Evolutionary conservation across 2,329 filamentous ascomycete genomes (phyloP).

Genomic region (Chaetomium olivaceum): DNA sequence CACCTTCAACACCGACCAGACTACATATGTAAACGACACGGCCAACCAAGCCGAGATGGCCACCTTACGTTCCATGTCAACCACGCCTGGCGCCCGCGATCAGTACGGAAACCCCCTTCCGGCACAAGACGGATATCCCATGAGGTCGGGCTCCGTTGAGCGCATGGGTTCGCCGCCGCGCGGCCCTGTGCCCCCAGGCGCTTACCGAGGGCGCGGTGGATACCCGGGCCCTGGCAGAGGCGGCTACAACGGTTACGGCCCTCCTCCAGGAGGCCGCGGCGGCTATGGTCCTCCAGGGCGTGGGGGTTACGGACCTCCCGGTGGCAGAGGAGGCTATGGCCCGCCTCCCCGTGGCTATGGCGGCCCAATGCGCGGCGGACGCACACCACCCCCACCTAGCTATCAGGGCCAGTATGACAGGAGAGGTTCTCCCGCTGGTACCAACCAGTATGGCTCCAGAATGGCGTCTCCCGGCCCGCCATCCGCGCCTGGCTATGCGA

Average conservation of each 20-base stretch:
- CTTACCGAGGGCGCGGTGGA: conserved; percentile 55
- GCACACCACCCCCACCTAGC: conserved; percentile 48
- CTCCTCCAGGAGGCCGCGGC: conserved; percentile 40
- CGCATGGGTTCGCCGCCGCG: conserved; percentile 57
- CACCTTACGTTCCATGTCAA: conserved; percentile 43
- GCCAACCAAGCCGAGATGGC: conserved; percentile 37
- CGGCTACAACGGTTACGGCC: conserved; percentile 44
- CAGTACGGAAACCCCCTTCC: conserved; percentile 64
- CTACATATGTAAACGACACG: conserved; percentile 40
- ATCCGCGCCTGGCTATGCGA: conserved; percentile 42
- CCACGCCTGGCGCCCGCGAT: conserved; percentile 45
- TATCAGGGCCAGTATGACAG: conserved; percentile 46
- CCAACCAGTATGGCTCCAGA: conserved; percentile 37
- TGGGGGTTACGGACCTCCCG: conserved; percentile 44
- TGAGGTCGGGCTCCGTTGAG: conserved; percentile 50
- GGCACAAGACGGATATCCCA: conserved; percentile 48
- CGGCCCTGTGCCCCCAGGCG: conserved; percentile 35
- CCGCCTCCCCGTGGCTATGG: conserved; percentile 42
- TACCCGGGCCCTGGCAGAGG: conserved; percentile 46
- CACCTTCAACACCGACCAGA: conserved; percentile 44
- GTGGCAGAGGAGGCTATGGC: conserved; percentile 50
- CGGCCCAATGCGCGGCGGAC: conserved; percentile 41
- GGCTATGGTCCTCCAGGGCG: conserved; percentile 38
- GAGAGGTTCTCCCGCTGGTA: conserved; percentile 41
- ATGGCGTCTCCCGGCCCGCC: conserved; percentile 43